Percentiles rank a stretch among this genome's conserved stretches.
phyloP scores from a whole-genome alignment of 768 basidiomycete genomes.

The Suillus americanus region DNA sequence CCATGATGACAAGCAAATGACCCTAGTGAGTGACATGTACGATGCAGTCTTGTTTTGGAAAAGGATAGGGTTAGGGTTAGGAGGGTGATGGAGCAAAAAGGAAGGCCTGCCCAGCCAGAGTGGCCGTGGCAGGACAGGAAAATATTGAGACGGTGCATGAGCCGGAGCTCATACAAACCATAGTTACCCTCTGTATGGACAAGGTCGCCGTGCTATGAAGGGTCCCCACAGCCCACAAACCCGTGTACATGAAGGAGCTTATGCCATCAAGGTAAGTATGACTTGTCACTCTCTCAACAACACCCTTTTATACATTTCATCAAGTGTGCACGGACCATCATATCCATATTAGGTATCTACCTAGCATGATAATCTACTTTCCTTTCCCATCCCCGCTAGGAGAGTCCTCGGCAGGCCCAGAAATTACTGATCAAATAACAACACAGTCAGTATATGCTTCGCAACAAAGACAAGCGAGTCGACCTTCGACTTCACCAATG shows the following conservation, averaged over 20 bases:
- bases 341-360: neutral
- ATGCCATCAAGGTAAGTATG: constrained; percentile 63
- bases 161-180: constrained; percentile 67
- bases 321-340: constrained; percentile 23
- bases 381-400: constrained; percentile 20
- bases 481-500: neutral
- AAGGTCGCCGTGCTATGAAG: constrained; percentile 23
- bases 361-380: constrained; percentile 15
- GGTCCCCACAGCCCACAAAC: constrained; percentile 48
- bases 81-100: constrained; percentile 25
- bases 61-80: constrained; percentile 42
- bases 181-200: constrained; percentile 32
- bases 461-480: neutral
- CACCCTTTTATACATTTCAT: constrained; percentile 13
- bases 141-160: constrained; percentile 77
- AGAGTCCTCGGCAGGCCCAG: constrained; percentile 31
- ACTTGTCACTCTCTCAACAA: constrained; percentile 16
- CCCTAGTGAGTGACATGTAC: too few relatives aligned
- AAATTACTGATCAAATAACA: constrained; percentile 23
- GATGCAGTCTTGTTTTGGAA: neutral
- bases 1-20: too few relatives aligned
- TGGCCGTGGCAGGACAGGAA: constrained; percentile 67
- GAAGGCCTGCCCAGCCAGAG: constrained; percentile 55
- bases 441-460: neutral
- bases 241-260: constrained; percentile 47